Evolutionary conservation across 2,329 filamentous ascomycete species (phyloP), one percentile per base, ranked within the genome.

Genomic region (Fusarium pseudonygamai): DNA sequence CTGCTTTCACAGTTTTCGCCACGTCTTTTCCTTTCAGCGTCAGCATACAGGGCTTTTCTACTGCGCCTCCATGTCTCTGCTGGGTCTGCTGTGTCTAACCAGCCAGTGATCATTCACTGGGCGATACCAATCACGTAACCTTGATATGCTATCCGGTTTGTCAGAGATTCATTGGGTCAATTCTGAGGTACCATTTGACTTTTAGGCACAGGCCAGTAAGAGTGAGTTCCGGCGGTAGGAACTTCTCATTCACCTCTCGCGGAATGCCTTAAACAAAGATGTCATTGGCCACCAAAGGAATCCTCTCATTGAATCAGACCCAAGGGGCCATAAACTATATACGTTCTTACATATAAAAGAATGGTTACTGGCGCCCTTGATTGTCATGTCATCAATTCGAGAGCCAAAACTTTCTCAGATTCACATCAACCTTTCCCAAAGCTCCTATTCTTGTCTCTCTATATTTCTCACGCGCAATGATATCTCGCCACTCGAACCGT

Each of bases 241-340:
- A n/a, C n/a, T n/a, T n/a, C n/a, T n/a, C n/a, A n/a, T n/a, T 32
- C 3, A 18, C 22, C 22, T 32, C 9, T 30, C 0, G 20, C 20
- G 13, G 1, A 37, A 28, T 7, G 4, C 14, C 2, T 22, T 22
- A 1, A 7, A 15, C 3, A n/a, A 39, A 13, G 8, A 16, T 8
- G 0, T 18, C 15, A 4, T 4, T 13, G 6, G 1, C 18, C 11
- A 11, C 4, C 26, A 26, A 16, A 4, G 3, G 4, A 16, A 22
- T 11, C 4, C 16, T 16, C 5, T 28, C 2, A 9, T 9, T 9
- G 3, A 12, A 3, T 0, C 6, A 2, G 11, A 11, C 12, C 1
- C 22, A 34, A 1, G 5, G 3, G 11, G n/a, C n/a, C n/a, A n/a
- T n/a, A n/a, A n/a, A n/a, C n/a, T n/a, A n/a, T n/a, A n/a, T n/a